These are phyloP conservation scores for Cutaneotrichosporon sp. DNA, from an alignment of 1,284 basidiomycete species.

Conservation along the genomic window DNA sequence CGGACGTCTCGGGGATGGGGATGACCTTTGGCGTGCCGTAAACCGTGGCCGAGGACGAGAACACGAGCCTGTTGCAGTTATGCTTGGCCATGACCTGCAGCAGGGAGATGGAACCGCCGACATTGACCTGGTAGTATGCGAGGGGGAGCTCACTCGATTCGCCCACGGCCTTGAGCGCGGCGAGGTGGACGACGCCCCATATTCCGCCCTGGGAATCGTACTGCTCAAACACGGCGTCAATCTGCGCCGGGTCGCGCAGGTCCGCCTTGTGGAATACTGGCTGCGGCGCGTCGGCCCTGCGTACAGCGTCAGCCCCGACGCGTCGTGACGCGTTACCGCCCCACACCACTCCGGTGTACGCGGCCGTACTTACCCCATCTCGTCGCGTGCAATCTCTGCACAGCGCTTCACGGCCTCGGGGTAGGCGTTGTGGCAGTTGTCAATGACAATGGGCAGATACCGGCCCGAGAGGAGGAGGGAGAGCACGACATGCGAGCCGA, in stretches of 20 bases:
- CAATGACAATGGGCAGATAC: slow-evolving; percentile 87
- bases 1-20: slow-evolving; percentile 90
- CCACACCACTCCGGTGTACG: too few relatives aligned
- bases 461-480: slow-evolving; percentile 75
- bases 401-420: slow-evolving; percentile 64
- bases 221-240: slow-evolving; percentile 71
- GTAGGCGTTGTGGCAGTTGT: slow-evolving; percentile 88
- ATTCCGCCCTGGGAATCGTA: slow-evolving; percentile 83
- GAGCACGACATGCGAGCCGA: slow-evolving; percentile 87
- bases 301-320: too few relatives aligned
- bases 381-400: slow-evolving; percentile 67
- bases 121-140: slow-evolving; percentile 88
- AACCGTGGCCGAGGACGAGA: slow-evolving; percentile 98
- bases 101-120: slow-evolving; percentile 73
- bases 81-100: slow-evolving; percentile 68
- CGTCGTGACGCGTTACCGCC: too few relatives aligned
- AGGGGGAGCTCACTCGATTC: slow-evolving; percentile 94
- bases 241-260: slow-evolving; percentile 62
- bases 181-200: slow-evolving; percentile 95
- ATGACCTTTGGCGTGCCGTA: slow-evolving; percentile 90
- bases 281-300: slow-evolving; percentile 30
- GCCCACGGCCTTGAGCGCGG: slow-evolving; percentile 96
- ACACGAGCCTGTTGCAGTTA: slow-evolving; percentile 59
- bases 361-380: slow-evolving; percentile 48
- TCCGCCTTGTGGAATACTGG: slow-evolving; percentile 56